Base-by-base conservation (phyloP, 352 stramenopile genomes). In the Phytophthora hibernalis region DNA sequence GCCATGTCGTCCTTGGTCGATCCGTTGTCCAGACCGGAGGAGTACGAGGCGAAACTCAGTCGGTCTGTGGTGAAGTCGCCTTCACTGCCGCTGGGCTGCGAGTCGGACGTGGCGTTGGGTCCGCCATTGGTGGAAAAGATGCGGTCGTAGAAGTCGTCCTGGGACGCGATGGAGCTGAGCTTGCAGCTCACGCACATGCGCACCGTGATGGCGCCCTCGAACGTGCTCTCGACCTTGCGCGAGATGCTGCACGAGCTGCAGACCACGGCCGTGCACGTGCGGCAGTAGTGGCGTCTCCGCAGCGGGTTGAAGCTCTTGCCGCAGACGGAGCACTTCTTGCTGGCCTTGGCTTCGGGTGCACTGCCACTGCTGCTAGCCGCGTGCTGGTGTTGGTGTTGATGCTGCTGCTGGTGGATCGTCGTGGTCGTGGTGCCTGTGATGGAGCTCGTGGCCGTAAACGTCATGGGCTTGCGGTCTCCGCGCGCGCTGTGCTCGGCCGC, bases 161-260 rank as follows among this genome's bases (percentile, higher is more conserved):
- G 79, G 8, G 74, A 72, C 42, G 83, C 72, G 13, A 83, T 80
- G 35, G 83, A 82, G 68, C 83, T 90, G 59, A 92, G 72, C 66
- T 93, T 95, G 73, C 88, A 96, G 60, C 76, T 83, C 30, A 93
- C 79, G 63, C 88, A 96, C 60, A 95, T 87, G 55, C 88, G 86
- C 63, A 87, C 70, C 12, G 82, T 92, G 22, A 78, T 76, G 4
- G 72, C 59, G 24, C 78, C 76, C 43, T 89, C 80, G 48, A 89
- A 80, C 7, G 61, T 76, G 8, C 72, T 74, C 37, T 87, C 80
- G 12, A 83, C 68, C 56, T 83, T 91, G 65, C 88, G 91, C 52
- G 84, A 85, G 52, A 79, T 89, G 59, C 83, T 91, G 75, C 88
- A 96, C 61, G 84, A 85, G 47, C 74, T 88, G 76, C 88, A 96